Percentiles rank a stretch among this genome's conserved stretches.
Conservation (phyloP, 768 basidiomycete genomes). For the Tylopilus rubrobrunneus region DNA sequence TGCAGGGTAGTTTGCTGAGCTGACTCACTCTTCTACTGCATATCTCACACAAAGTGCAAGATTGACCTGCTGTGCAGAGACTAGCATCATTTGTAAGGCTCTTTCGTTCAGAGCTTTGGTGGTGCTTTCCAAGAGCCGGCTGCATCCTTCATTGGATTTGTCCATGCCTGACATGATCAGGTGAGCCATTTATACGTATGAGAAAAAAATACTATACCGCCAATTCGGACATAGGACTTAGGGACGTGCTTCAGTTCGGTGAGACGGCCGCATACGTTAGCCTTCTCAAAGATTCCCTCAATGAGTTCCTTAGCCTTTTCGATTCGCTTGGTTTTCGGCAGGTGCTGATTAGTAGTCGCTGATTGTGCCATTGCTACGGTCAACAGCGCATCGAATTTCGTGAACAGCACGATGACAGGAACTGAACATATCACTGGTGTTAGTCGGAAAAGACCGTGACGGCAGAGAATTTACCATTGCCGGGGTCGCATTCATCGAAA, state of each 20-base stretch:
- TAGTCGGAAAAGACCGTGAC: background rate
- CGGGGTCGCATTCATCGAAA: constrained; percentile 1
- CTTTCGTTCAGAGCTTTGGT: background rate
- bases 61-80: constrained; percentile 3
- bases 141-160: background rate
- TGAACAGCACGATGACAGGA: constrained; percentile 9
- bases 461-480: background rate
- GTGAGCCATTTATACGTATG: background rate
- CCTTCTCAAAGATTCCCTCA: background rate
- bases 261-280: background rate
- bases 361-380: background rate
- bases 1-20: background rate
- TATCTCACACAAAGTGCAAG: constrained; percentile 4
- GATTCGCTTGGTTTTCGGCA: background rate
- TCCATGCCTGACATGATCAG: too few relatives aligned
- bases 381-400: constrained; percentile 8
- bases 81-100: background rate
- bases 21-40: constrained; percentile 3
- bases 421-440: background rate
- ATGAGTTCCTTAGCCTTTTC: background rate
- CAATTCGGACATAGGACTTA: background rate
- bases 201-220: background rate
- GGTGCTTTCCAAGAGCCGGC: background rate
- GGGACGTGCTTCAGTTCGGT: background rate
- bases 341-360: background rate